Base-by-base conservation (phyloP, 805 yeast genomes). In the Candida boleticola region DNA sequence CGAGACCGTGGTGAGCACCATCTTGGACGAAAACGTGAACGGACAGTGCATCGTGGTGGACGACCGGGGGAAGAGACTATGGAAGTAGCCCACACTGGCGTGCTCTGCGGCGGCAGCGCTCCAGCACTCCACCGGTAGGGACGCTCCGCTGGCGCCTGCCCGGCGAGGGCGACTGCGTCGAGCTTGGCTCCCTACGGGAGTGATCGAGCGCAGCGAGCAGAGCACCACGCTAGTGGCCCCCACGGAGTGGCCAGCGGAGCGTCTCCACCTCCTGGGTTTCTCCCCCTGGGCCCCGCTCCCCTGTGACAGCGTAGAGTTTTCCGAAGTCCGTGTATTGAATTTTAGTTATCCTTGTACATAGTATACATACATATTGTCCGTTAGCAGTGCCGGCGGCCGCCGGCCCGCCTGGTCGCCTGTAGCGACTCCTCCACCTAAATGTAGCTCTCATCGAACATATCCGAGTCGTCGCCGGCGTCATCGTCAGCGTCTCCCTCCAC, bases 11-110 rank as follows among this genome's bases (percentile, higher is more conserved):
- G 36, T 60, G n/a, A 43, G 48, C 2, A 42, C 60, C 0, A 52
- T 66, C 19, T n/a, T 10, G 3, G 56, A 61, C 41, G 52, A 50
- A 1, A 18, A 41, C 13, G 42, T 55, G 1, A 67, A 68, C 47
- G 73, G 74, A 2, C 48, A 63, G 48, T 54, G 60, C 39, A 39
- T 64, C 4, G 44, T 49, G 11, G 50, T 58, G 6, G 60, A 53
- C 22, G 29, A 29, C 19, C 11, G 29, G 13, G 41, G 39, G 10
- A 7, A 25, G 17, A 14, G 39, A 7, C 18, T 19, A 13, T 31
- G 11, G 21, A 13, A 29, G 14, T 29, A 29, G 11, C 31, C 5
- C 31, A 13, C 31, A 29, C 11, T n/a, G 14, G 17, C 11, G 11
- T n/a, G 17, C 31, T 29, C 14, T 7, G 31, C 31, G 17, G 14